Conservation (phyloP, 164 flowering plant species). For the Annona cherimola region DNA sequence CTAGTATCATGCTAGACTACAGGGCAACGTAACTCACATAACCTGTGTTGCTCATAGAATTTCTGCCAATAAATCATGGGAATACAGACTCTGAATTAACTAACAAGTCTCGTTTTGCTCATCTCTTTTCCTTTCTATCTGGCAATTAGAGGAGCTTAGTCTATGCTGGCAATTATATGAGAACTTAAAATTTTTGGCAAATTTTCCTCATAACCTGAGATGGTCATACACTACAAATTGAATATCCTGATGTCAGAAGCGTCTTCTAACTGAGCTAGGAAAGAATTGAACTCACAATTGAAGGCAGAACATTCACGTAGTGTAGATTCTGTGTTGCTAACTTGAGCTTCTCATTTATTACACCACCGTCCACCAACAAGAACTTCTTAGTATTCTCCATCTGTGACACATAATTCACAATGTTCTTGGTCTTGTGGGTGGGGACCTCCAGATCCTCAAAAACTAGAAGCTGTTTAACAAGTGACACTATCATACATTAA, state of each 20-base stretch:
- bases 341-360: conserved; percentile 67
- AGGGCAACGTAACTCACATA: background rate
- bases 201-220: background rate
- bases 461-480: conserved; percentile 54
- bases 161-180: background rate
- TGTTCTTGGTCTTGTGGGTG: conserved; percentile 90
- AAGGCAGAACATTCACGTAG: conserved; percentile 81
- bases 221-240: background rate
- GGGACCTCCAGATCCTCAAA: conserved; percentile 83
- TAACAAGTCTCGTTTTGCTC: background rate
- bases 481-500: background rate
- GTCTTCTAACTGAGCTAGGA: background rate
- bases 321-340: conserved; percentile 82
- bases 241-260: background rate
- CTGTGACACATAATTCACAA: conserved; percentile 59
- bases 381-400: conserved; percentile 73
- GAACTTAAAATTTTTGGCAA: background rate
- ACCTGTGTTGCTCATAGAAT: background rate
- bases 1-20: background rate
- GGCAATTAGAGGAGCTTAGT: background rate
- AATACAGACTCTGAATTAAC: background rate
- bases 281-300: conserved; percentile 62
- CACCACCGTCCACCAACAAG: conserved; percentile 82
- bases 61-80: background rate
- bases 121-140: too few relatives aligned